A percentile compares a stretch with the other conserved stretches of the same genome.
phyloP scores from a whole-genome alignment of 2,329 filamentous ascomycete genomes.

The Metarhizium anisopliae region DNA sequence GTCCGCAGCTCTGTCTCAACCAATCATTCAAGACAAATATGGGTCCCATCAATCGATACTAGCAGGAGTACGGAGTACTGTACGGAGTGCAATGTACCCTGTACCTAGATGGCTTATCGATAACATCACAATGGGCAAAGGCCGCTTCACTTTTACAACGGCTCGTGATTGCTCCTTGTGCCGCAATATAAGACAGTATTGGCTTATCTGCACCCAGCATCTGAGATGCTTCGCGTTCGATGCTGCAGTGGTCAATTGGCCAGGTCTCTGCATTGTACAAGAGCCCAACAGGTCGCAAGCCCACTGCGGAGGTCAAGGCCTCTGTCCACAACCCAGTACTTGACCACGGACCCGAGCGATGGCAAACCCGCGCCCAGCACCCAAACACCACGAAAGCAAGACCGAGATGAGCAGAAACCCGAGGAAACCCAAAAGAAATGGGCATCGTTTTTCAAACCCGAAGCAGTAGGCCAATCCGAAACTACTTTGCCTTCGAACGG shows the following conservation, averaged over 20 bases:
- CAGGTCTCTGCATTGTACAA: background rate
- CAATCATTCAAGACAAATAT: background rate
- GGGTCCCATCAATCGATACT: background rate
- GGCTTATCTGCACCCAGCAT: background rate
- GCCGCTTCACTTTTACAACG: background rate
- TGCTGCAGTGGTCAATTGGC: slow-evolving; percentile 11
- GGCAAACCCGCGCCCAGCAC: background rate
- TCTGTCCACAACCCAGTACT: slow-evolving; percentile 1
- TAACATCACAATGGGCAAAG: background rate
- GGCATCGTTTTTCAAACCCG: background rate
- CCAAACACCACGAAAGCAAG: background rate
- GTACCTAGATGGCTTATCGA: background rate
- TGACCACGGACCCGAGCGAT: background rate
- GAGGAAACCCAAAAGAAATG: background rate
- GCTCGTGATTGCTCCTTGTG: background rate
- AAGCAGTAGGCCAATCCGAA: background rate
- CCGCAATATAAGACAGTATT: background rate
- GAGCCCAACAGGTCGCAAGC: background rate
- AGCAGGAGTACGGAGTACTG: background rate
- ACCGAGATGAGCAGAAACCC: background rate
- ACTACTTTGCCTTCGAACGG: background rate
- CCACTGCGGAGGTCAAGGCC: background rate
- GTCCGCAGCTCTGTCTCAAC: background rate
- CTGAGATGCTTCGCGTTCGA: slow-evolving; percentile 21
- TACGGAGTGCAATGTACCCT: background rate